Evolutionary conservation across 1,139 yeast species (phyloP).

Genomic region (Geotrichum histeridarum): DNA sequence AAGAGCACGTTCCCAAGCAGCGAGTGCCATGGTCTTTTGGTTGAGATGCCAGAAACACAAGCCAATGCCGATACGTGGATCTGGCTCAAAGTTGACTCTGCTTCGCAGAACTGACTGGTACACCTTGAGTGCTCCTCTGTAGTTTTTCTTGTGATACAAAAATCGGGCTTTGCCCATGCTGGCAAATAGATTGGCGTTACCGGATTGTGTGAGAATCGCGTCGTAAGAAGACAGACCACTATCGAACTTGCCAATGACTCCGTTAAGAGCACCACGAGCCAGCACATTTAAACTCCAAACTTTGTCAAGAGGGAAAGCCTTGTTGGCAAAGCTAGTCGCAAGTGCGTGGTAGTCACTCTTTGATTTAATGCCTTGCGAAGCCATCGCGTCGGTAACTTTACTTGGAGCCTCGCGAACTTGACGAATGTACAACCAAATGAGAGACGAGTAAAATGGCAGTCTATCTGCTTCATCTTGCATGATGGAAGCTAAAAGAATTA

Average conservation of each 20-base stretch:
- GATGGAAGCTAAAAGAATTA: conserved; percentile 22
- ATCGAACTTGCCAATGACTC: conserved; percentile 62
- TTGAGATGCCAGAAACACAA: conserved; percentile 86
- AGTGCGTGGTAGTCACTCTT: conserved; percentile 29
- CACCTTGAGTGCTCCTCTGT: conserved; percentile 64
- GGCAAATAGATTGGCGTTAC: conserved; percentile 62
- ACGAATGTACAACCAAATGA: conserved; percentile 69
- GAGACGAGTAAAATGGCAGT: conserved; percentile 53
- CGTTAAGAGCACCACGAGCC: conserved; percentile 51
- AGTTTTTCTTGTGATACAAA: conserved; percentile 66
- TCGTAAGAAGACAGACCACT: conserved; percentile 48
- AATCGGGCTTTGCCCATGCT: conserved; percentile 81
- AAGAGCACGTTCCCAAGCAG: conserved; percentile 77
- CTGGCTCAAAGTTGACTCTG: conserved; percentile 72
- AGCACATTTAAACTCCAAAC: conserved; percentile 49
- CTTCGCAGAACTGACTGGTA: conserved; percentile 77
- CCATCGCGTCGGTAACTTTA: conserved; percentile 29
- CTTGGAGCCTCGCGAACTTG: conserved; percentile 42
- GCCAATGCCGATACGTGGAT: conserved; percentile 93
- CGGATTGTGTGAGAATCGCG: conserved; percentile 35
- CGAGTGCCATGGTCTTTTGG: conserved; percentile 68
- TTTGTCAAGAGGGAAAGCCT: conserved; percentile 39
- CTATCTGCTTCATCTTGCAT: conserved; percentile 46
- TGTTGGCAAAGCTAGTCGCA: conserved; percentile 34
- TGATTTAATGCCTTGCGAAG: conserved; percentile 20